Percentiles rank a stretch among this genome's conserved stretches.
phyloP scores from a whole-genome alignment of 2,329 filamentous ascomycete species.

The Colletotrichum tabaci region DNA sequence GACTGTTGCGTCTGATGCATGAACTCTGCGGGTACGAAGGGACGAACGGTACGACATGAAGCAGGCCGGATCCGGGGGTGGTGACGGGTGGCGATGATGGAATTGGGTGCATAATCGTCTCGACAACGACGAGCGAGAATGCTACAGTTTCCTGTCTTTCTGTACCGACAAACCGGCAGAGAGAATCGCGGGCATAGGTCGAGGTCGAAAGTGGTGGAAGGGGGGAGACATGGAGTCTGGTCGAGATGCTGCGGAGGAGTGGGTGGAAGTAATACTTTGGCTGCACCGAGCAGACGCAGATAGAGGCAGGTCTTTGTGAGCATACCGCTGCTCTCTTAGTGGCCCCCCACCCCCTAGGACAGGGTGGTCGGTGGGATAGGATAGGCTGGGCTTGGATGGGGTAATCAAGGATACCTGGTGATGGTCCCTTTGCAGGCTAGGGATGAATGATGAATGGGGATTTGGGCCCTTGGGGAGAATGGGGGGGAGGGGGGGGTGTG shows the following conservation, averaged over 20 bases:
- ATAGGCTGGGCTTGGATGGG: slow-evolving; percentile 37
- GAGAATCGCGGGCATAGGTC: slow-evolving; percentile 12
- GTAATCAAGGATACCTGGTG: slow-evolving; percentile 36
- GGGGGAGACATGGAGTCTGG: slow-evolving; percentile 11
- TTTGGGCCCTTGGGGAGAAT: slow-evolving; percentile 27
- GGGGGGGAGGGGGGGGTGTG: slow-evolving; percentile 28
- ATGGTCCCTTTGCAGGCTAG: slow-evolving; percentile 33
- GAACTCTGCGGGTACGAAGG: slow-evolving; percentile 46
- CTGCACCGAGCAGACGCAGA: slow-evolving; percentile 38
- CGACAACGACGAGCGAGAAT: slow-evolving; percentile 8
- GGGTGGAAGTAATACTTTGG: slow-evolving; percentile 41
- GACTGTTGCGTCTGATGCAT: slow-evolving; percentile 49
- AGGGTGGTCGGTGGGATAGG: slow-evolving; percentile 28
- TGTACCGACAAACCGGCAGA: slow-evolving; percentile 1
- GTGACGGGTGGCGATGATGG: slow-evolving; percentile 6
- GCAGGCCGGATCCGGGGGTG: slow-evolving; percentile 18
- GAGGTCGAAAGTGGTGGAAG: slow-evolving; percentile 26
- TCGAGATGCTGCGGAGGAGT: slow-evolving; percentile 35
- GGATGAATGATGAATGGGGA: slow-evolving; percentile 36
- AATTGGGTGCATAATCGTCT: slow-evolving; percentile 20
- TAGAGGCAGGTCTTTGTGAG: slow-evolving; percentile 36
- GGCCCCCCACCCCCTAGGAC: slow-evolving; percentile 2
- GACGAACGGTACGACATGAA: slow-evolving; percentile 41
- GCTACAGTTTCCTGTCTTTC: slow-evolving; percentile 15
- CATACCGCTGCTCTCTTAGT: slow-evolving; percentile 36